Percentiles rank a stretch among this genome's conserved stretches.
Evolutionary conservation across 192 early-diverging fungal genomes (phyloP).

Genomic region (Geranomyces michiganensis): DNA sequence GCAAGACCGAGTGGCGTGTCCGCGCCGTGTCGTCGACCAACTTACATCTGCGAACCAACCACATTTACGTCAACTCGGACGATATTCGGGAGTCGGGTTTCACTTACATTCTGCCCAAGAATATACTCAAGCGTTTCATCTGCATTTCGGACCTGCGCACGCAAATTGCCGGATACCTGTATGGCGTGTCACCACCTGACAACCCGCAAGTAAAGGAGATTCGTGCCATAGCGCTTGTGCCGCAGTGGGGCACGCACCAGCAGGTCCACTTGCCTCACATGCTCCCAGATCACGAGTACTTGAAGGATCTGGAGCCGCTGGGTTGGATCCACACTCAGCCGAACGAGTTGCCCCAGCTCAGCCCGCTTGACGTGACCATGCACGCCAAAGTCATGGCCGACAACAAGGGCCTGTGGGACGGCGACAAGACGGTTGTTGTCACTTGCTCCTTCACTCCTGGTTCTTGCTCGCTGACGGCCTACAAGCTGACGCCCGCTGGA

Average conservation of each 20-base stretch:
- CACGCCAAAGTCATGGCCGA: slow-evolving; percentile 91
- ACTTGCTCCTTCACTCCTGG: slow-evolving; percentile 99
- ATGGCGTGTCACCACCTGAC: slow-evolving; percentile 87
- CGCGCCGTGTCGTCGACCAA: slow-evolving; percentile 97
- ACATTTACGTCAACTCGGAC: slow-evolving; percentile 95
- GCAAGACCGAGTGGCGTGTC: slow-evolving; percentile 98
- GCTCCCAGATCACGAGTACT: slow-evolving; percentile 88
- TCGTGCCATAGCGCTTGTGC: slow-evolving; percentile 89
- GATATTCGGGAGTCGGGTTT: slow-evolving; percentile 94
- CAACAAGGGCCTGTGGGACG: slow-evolving; percentile 84
- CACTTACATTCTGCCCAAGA: slow-evolving; percentile 98
- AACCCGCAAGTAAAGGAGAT: slow-evolving; percentile 96
- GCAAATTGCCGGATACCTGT: slow-evolving; percentile 94
- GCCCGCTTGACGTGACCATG: slow-evolving; percentile 87
- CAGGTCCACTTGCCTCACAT: slow-evolving; percentile 86
- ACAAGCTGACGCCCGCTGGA: slow-evolving; percentile 93
- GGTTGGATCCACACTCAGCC: slow-evolving; percentile 99
- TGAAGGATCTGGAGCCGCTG: slow-evolving; percentile 91
- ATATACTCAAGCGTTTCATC: slow-evolving; percentile 96
- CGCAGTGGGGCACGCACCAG: slow-evolving; percentile 95
- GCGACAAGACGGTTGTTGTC: slow-evolving; percentile 87
- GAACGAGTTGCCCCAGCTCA: slow-evolving; percentile 84
- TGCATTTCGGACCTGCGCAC: slow-evolving; percentile 91
- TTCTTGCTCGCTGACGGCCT: slow-evolving; percentile 92
- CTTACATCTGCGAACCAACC: slow-evolving; percentile 90